phyloP scores from a whole-genome alignment of 2,329 filamentous ascomycete genomes.

The Stagonosporopsis chrysanthemi region DNA sequence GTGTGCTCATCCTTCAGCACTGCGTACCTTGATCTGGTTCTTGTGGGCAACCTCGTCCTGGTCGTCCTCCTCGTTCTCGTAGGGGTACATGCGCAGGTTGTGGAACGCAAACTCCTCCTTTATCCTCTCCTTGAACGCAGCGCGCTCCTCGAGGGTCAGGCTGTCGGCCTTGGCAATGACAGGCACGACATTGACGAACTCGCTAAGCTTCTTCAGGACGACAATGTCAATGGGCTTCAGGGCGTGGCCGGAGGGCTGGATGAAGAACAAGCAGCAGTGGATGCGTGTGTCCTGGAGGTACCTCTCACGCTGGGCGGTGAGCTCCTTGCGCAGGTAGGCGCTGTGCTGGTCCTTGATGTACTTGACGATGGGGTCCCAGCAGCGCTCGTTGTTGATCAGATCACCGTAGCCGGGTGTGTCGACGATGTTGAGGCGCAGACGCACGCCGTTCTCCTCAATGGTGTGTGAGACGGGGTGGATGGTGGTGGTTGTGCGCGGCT shows the following conservation, averaged over 20 bases:
- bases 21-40: constrained; percentile 88
- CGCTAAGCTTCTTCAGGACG: constrained; percentile 98
- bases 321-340: constrained; percentile 98
- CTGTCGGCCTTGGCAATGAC: constrained; percentile 99
- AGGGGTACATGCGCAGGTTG: constrained; percentile 99
- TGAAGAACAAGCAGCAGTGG: constrained; percentile 99
- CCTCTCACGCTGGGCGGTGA: constrained; percentile 97
- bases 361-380: constrained; percentile 99
- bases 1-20: not conserved
- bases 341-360: constrained; percentile 99
- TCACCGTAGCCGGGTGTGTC: constrained; percentile 98
- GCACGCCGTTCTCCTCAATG: constrained; percentile 99
- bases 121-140: constrained; percentile 95
- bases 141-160: constrained; percentile 92
- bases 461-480: constrained; percentile 98
- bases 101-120: constrained; percentile 99
- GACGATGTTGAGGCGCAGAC: constrained; percentile 96
- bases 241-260: constrained; percentile 96
- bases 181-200: constrained; percentile 98
- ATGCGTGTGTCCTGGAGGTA: constrained; percentile 99
- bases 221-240: constrained; percentile 99
- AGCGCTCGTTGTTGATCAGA: constrained; percentile 99
- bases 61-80: constrained; percentile 98
- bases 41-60: constrained; percentile 95
- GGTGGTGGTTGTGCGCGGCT: constrained; percentile 93